These are phyloP conservation scores for Nitzschia inconspicua DNA, from an alignment of 108 stramenopile genomes.

Conservation along the genomic window DNA sequence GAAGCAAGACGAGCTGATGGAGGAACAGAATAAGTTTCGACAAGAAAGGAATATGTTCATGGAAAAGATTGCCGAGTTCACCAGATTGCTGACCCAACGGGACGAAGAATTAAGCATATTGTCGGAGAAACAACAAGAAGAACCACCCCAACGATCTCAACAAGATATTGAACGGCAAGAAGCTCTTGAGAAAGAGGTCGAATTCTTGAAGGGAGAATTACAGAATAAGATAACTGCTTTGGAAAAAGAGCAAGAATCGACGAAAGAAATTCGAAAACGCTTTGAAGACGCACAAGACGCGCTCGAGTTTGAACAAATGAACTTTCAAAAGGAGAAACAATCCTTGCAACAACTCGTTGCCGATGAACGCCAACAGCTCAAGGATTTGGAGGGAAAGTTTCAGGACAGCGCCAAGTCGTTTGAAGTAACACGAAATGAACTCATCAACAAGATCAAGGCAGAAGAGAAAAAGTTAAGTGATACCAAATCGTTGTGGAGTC, in stretches of 20 bases:
- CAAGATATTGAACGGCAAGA: conserved; percentile 9
- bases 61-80: conserved; percentile 34
- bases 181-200: conserved; percentile 32
- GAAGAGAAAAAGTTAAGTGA: conserved; percentile 12
- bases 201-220: conserved; percentile 16
- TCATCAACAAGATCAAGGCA: conserved; percentile 12
- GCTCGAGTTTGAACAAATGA: conserved; percentile 57
- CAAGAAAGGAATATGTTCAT: conserved; percentile 31
- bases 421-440: conserved; percentile 13
- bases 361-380: conserved; percentile 23
- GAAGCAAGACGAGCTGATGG: conserved; percentile 21
- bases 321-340: conserved; percentile 39
- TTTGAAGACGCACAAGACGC: conserved; percentile 39
- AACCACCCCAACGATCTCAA: background rate
- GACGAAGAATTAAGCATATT: conserved; percentile 20
- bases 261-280: conserved; percentile 26
- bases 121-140: conserved; percentile 1
- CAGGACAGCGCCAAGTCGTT: conserved; percentile 19
- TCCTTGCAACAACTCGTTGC: conserved; percentile 20
- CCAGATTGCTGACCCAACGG: conserved; percentile 14
- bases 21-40: conserved; percentile 27
- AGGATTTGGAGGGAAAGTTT: conserved; percentile 8
- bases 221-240: conserved; percentile 15
- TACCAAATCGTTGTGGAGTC: conserved; percentile 8
- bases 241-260: conserved; percentile 12